phyloP scores from a whole-genome alignment of 306 rosid species.

The Casuarina glauca region DNA sequence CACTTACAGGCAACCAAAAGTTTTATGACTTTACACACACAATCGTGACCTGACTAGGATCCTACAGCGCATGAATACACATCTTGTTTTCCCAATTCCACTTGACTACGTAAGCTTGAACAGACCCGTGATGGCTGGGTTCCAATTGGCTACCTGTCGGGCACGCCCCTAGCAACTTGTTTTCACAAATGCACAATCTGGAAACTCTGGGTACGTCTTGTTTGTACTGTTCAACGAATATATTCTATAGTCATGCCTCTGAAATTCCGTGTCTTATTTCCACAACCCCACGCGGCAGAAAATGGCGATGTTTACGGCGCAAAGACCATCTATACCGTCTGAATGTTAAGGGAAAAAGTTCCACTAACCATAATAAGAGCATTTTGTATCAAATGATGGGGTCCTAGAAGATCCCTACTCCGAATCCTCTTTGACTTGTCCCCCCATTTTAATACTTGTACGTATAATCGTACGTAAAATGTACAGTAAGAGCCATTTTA shows the following conservation, averaged over 20 bases:
- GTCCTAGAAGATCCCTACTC: background rate
- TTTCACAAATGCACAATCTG: background rate
- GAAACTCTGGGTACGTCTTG: background rate
- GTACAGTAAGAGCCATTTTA: slow-evolving; percentile 16
- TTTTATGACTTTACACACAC: slow-evolving; percentile 1
- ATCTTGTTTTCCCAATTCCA: slow-evolving; percentile 7
- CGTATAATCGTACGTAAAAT: slow-evolving; percentile 29
- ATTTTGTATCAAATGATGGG: background rate
- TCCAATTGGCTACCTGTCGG: background rate
- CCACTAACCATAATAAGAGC: background rate
- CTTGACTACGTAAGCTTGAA: slow-evolving; percentile 27
- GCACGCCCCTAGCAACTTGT: background rate
- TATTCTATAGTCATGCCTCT: too few species aligned
- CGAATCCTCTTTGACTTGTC: background rate
- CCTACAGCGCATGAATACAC: background rate
- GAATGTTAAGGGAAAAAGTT: background rate
- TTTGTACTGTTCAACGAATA: background rate
- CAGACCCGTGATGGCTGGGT: background rate
- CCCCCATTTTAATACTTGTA: slow-evolving; percentile 8
- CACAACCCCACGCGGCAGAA: too few species aligned
- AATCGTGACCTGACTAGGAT: slow-evolving; percentile 9
- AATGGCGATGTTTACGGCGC: too few species aligned
- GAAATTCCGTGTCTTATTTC: too few species aligned
- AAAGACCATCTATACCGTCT: too few species aligned
- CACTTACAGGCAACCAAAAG: slow-evolving; percentile 21